A percentile compares a stretch with the other conserved stretches of the same genome.
Conservation (phyloP, 768 basidiomycete genomes). For the Tulasnella sp. region DNA sequence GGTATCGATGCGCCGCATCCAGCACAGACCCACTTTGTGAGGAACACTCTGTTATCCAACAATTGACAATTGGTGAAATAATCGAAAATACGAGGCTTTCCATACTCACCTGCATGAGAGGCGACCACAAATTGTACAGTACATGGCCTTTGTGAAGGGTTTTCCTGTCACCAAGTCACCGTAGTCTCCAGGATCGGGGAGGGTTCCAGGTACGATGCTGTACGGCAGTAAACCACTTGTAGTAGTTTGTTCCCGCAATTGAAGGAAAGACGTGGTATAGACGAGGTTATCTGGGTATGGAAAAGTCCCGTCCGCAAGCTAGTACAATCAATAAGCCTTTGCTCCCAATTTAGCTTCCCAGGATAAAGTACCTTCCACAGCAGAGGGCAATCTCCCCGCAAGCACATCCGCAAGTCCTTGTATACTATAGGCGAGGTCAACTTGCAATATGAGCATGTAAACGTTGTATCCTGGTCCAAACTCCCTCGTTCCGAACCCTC, state of each 20-base stretch:
- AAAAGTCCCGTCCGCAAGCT: constrained; percentile 26
- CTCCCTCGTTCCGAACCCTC: neutral
- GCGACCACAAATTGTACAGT: constrained; percentile 61
- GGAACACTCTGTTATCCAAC: constrained; percentile 54
- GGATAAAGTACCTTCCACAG: constrained; percentile 38
- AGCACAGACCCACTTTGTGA: constrained; percentile 70
- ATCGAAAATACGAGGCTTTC: neutral
- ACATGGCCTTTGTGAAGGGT: constrained; percentile 7
- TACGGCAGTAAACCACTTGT: neutral
- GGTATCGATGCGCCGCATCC: constrained; percentile 50
- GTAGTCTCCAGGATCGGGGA: constrained; percentile 2
- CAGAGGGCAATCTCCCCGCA: constrained; percentile 44
- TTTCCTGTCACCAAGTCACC: constrained; percentile 13
- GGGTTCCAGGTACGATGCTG: neutral
- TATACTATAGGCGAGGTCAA: constrained; percentile 54
- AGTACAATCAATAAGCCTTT: constrained; percentile 57
- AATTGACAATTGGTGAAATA: neutral
- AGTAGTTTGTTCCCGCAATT: neutral
- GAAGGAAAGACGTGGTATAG: constrained; percentile 27
- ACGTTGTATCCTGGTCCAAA: neutral
- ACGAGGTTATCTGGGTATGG: constrained; percentile 7
- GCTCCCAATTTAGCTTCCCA: constrained; percentile 39
- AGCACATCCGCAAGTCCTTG: constrained; percentile 56
- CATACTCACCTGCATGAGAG: constrained; percentile 63
- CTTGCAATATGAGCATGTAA: constrained; percentile 46